Evolutionary conservation across 2,329 filamentous ascomycete species (phyloP).

Genomic region (Sclerotinia minor): DNA sequence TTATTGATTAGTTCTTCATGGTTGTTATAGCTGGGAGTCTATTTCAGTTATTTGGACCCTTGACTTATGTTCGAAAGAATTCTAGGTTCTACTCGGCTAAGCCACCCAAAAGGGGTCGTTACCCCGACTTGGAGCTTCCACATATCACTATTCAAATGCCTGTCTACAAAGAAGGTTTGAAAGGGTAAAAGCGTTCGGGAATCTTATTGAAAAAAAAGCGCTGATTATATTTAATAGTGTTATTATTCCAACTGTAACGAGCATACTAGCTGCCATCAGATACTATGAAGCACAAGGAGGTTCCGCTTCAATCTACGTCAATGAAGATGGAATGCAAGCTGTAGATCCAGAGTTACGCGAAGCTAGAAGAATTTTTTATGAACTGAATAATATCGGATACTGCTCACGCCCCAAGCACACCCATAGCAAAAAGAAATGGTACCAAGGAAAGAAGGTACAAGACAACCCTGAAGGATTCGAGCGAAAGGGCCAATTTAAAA

Average conservation of each 20-base stretch:
- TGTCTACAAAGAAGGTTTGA: conserved; percentile 51
- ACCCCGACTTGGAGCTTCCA: conserved; percentile 36
- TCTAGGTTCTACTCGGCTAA: conserved; percentile 38
- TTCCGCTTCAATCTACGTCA: conserved; percentile 65
- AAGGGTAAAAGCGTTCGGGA: conserved; percentile 20
- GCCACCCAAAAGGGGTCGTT: conserved; percentile 42
- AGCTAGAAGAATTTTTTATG: conserved; percentile 55
- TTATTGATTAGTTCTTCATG: conserved; percentile 28
- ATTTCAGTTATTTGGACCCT: conserved; percentile 32
- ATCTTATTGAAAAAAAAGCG: background rate
- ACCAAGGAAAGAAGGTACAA: conserved; percentile 24
- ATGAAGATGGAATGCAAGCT: conserved; percentile 67
- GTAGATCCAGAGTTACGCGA: conserved; percentile 35
- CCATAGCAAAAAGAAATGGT: conserved; percentile 26
- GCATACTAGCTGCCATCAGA: conserved; percentile 57
- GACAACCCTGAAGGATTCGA: conserved; percentile 45
- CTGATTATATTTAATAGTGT: conserved; percentile 40
- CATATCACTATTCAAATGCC: conserved; percentile 52
- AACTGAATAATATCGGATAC: conserved; percentile 58
- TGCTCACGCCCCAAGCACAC: conserved; percentile 49
- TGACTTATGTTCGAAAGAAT: conserved; percentile 31
- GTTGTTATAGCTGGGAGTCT: conserved; percentile 28
- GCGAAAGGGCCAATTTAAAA: conserved; percentile 67
- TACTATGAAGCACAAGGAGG: conserved; percentile 62
- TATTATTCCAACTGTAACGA: conserved; percentile 58